A percentile compares a stretch with the other conserved stretches of the same genome.
Conservation (phyloP, 2,329 filamentous ascomycete species). For the Aurifilum marmelostoma region DNA sequence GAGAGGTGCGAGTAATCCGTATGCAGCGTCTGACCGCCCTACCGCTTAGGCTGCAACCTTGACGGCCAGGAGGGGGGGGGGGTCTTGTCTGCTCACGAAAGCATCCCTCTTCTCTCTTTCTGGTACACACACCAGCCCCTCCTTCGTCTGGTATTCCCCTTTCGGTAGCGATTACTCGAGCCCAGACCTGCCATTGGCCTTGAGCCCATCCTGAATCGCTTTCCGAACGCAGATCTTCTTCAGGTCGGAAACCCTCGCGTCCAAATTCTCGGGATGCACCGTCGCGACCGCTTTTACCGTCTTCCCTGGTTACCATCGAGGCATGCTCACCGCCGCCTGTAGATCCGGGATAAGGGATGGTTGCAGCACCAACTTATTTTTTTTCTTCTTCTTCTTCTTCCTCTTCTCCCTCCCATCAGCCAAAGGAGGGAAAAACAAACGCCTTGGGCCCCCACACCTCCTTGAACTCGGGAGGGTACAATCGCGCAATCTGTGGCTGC, state of each 20-base stretch:
- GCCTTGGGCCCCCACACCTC: background rate
- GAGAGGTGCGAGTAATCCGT: slow-evolving; percentile 11
- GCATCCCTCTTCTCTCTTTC: background rate
- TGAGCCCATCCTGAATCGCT: slow-evolving; percentile 21
- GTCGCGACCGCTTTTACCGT: slow-evolving; percentile 9
- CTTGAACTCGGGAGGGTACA: background rate
- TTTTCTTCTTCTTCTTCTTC: background rate
- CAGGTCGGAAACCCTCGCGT: background rate
- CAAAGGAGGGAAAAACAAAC: background rate
- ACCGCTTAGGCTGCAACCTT: background rate
- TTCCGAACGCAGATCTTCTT: slow-evolving; percentile 20
- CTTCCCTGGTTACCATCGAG: slow-evolving; percentile 22
- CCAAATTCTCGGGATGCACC: slow-evolving; percentile 19
- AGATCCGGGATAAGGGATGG: background rate
- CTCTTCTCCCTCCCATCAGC: background rate
- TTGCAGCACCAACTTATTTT: background rate
- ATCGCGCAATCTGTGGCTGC: background rate
- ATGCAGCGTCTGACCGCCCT: slow-evolving; percentile 23
- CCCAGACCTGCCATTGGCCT: slow-evolving; percentile 27
- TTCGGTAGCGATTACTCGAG: slow-evolving; percentile 20
- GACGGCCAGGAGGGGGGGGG: background rate
- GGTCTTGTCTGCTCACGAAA: background rate
- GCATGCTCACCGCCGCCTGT: slow-evolving; percentile 5
- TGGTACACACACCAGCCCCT: background rate
- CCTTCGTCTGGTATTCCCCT: slow-evolving; percentile 13